Base-by-base conservation (phyloP, 1,139 yeast species). In the Debaryomyces coudertii region DNA sequence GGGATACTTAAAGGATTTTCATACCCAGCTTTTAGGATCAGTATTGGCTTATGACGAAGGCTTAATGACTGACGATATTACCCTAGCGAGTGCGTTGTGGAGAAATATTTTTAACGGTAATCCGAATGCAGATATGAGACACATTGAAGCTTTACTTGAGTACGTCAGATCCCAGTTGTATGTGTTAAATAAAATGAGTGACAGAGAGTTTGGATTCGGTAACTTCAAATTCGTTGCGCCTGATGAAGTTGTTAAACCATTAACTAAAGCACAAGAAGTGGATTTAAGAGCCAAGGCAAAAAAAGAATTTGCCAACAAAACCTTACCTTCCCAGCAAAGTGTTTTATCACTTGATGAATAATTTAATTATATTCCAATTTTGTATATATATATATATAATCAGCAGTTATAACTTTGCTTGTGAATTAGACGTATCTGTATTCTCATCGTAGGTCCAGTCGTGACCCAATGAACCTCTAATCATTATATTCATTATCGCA, bases 21-120 rank as follows among this genome's bases (percentile, higher is more conserved):
- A 92, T 60, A 77, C 90, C 14, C 99, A 93, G 69, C 72, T 93
- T 59, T 80, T 95, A 63, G 99, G 99, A 35, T 77, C 88, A 36
- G 86, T 90, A 2, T 82, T 92, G 58, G 87, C 96, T 2, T 92
- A 92, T 60, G 99, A 95, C 66, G 98, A 93, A 69, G 98, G 95
- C 0, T 78, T 95, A 47, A 81, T 79, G 56, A 80, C 90, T 27
- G 87, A 86, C 54, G 98, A 92, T 64, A 82, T 88, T 20, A 88
- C 93, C 1, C 70, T 92, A 50, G 96, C 96, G 1, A 82, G 87
- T 36, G 97, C 97, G 0, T 67, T 92, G 36, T 89, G 96, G 96
- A 83, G 97, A 74, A 90, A 90, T 62, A 69, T 93, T 49, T 93
- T 90, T 68, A 88, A 88, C 57, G 97, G 95, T 47, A 83, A 89